Evolutionary conservation across 768 basidiomycete species (phyloP).

Genomic region (Tulasnella sp.): DNA sequence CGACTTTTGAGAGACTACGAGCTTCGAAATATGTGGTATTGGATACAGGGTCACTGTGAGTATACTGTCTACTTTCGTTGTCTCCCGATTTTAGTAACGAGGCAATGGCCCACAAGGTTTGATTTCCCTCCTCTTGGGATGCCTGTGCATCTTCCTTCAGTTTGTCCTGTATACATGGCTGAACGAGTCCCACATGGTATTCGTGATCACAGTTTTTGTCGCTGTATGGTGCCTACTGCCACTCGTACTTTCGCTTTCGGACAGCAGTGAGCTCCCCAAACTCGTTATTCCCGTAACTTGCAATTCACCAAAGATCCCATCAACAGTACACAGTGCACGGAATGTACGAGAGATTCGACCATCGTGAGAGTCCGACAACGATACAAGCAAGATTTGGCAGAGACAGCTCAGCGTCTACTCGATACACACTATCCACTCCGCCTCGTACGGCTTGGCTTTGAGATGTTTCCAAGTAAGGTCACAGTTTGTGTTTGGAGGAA

Average conservation of each 20-base stretch:
- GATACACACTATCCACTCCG: background rate
- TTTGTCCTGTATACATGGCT: background rate
- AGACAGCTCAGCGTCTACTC: background rate
- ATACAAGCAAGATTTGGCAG: background rate
- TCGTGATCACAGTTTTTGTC: background rate
- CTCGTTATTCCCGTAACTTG: background rate
- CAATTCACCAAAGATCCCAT: background rate
- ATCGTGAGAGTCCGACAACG: background rate
- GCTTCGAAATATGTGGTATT: conserved; percentile 18
- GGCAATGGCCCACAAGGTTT: background rate
- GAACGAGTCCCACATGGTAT: background rate
- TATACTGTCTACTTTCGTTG: background rate
- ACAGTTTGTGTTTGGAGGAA: background rate
- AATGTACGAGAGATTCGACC: background rate
- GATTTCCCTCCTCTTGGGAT: background rate
- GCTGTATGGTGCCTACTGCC: background rate
- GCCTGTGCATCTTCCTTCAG: background rate
- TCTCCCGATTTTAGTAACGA: background rate
- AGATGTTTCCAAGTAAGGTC: background rate
- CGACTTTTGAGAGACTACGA: background rate
- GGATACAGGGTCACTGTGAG: conserved; percentile 25
- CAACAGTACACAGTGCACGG: background rate
- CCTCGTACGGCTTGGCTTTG: background rate
- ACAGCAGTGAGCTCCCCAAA: background rate
- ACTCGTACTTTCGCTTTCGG: background rate